phyloP scores from a whole-genome alignment of 495 filamentous ascomycete species.

The Penicillium manginii region DNA sequence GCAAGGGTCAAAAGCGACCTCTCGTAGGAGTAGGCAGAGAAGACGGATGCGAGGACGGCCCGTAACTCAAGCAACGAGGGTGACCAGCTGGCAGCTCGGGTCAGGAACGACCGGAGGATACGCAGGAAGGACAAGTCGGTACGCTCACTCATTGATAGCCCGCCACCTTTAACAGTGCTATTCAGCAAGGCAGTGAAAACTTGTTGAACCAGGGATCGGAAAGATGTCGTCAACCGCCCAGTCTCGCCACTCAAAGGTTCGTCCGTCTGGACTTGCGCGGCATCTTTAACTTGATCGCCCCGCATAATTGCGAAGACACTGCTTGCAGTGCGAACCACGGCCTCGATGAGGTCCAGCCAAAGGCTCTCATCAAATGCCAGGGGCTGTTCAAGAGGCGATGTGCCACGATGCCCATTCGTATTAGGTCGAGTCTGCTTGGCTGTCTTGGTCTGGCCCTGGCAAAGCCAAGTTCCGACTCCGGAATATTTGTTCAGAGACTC shows the following conservation, averaged over 20 bases:
- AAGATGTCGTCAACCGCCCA: constrained; percentile 58
- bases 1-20: constrained; percentile 83
- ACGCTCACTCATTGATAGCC: constrained; percentile 40
- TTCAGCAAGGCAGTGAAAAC: constrained; percentile 87
- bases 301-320: constrained; percentile 49
- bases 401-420: constrained; percentile 40
- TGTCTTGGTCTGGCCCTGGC: constrained; percentile 83
- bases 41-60: constrained; percentile 81
- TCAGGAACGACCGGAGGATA: constrained; percentile 88
- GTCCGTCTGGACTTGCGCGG: constrained; percentile 15
- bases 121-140: constrained; percentile 81
- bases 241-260: constrained; percentile 20
- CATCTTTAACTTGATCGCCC: constrained; percentile 21
- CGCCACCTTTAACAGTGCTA: constrained; percentile 53
- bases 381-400: constrained; percentile 55
- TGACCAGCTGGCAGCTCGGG: constrained; percentile 76
- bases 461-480: constrained; percentile 92
- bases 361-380: constrained; percentile 79
- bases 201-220: constrained; percentile 83
- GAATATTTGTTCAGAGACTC: constrained; percentile 84
- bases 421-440: constrained; percentile 43
- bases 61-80: constrained; percentile 87
- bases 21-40: constrained; percentile 94
- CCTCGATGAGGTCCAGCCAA: constrained; percentile 91
- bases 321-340: constrained; percentile 78